A percentile compares a stretch with the other conserved stretches of the same genome.
Conservation (phyloP, 1,284 basidiomycete genomes). For the Retiboletus fuscus region DNA sequence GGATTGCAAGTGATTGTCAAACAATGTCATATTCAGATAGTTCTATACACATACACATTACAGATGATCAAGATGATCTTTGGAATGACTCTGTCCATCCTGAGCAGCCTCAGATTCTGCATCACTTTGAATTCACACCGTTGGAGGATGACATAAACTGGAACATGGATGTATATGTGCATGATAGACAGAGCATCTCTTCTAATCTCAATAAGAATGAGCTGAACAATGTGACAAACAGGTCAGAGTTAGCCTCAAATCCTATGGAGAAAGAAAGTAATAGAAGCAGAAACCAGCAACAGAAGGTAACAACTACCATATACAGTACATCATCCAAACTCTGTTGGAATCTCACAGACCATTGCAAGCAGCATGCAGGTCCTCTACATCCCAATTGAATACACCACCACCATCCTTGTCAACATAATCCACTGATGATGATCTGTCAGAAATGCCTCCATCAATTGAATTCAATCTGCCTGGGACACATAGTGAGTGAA, state of each 20-base stretch:
- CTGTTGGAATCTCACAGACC: not conserved
- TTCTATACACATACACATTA: no score
- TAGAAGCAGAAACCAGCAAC: not conserved
- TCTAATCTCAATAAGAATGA: constrained; percentile 38
- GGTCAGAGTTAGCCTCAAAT: no score
- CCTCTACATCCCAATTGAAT: not conserved
- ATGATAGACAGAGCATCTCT: no score
- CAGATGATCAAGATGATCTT: not conserved
- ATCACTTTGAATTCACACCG: not conserved
- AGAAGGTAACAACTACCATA: not conserved
- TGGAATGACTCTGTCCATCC: not conserved
- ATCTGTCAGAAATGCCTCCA: no score
- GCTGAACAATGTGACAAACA: no score
- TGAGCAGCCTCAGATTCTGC: not conserved
- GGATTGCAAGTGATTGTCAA: no score
- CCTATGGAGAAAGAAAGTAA: no score
- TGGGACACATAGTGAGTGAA: not conserved
- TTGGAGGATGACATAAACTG: not conserved
- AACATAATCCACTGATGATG: not conserved
- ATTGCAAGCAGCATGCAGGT: not conserved
- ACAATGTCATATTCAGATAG: no score
- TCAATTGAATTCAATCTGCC: not conserved
- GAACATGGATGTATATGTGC: not conserved
- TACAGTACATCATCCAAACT: no score
- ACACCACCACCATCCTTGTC: constrained; percentile 1